Evolutionary conservation across 140 eudicot species (phyloP).

Genomic region (Senecio squalidus): DNA sequence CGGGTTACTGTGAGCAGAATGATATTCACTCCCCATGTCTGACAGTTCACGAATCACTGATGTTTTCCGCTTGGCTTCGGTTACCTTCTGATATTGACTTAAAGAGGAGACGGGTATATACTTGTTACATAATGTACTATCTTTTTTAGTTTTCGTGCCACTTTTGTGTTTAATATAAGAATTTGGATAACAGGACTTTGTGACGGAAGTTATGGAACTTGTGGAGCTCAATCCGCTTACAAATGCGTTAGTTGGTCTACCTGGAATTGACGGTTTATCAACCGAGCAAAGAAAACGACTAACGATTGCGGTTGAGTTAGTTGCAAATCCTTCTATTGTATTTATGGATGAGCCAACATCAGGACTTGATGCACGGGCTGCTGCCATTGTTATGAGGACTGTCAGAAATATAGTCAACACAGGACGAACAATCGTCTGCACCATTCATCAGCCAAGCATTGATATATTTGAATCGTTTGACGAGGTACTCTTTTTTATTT

Average conservation of each 20-base stretch:
- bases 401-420: constrained; percentile 89
- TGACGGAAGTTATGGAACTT: constrained; percentile 81
- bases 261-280: constrained; percentile 84
- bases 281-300: constrained; percentile 84
- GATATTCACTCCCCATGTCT: constrained; percentile 89
- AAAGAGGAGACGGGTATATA: constrained; percentile 48
- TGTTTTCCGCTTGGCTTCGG: constrained; percentile 88
- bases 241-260: constrained; percentile 72
- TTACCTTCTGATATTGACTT: constrained; percentile 61
- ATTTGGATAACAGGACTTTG: constrained; percentile 48
- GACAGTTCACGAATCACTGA: constrained; percentile 66
- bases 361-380: constrained; percentile 92
- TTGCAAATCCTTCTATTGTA: constrained; percentile 86
- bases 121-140: background rate
- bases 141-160: background rate
- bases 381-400: constrained; percentile 96
- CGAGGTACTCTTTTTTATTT: constrained; percentile 43
- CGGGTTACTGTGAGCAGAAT: constrained; percentile 89
- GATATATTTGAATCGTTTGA: constrained; percentile 91
- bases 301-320: constrained; percentile 90
- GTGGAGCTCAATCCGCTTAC: constrained; percentile 67
- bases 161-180: background rate
- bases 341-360: constrained; percentile 99
- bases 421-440: constrained; percentile 91
- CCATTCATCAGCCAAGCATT: constrained; percentile 93